Evolutionary conservation across 208 protist species (phyloP), one percentile per base, ranked within the genome.

Genomic region (Leishmania martiniquensis): DNA sequence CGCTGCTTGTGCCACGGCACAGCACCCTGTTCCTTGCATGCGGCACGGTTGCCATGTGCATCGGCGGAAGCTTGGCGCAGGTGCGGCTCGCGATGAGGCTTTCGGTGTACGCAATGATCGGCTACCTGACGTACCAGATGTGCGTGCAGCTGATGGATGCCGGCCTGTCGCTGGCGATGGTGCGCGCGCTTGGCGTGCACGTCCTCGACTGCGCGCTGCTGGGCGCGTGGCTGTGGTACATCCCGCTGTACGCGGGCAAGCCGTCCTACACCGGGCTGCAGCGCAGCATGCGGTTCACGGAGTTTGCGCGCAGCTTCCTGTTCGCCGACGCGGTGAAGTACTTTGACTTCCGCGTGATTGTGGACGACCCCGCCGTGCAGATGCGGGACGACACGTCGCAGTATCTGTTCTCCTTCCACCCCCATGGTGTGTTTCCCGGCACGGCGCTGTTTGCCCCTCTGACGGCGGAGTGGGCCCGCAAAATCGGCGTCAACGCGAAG

Each of bases 361-460:
- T 89, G 12, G 90, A 94, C 68, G 89, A 93, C 72, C 81, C 83
- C 25, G 62, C 67, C 25, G 90, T 94, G 74, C 74, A 89, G 52
- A 73, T 93, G 84, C 83, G 85, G 42, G 84, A 91, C 54, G 75
- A 69, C 59, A 81, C 45, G 25, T 87, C 82, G 71, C 85, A 91
- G 73, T 96, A 91, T 76, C 75, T 96, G 42, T 96, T 96, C 72
- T 90, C 87, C 51, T 95, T 91, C 78, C 93, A 96, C 74, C 93
- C 93, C 10, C 93, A 96, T 82, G 93, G 93, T 29, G 93, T 96
- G 32, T 93, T 95, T 60, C 86, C 93, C 22, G 89, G 90, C 59
- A 95, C 88, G 17, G 91, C 93, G 29, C 85, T 95, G 32, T 90
- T 85, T 66, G 84, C 83, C 44, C 44, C 84, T 4, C 62, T 90